phyloP scores from a whole-genome alignment of 495 filamentous ascomycete species.

The Penicillium macrosclerotiorum region DNA sequence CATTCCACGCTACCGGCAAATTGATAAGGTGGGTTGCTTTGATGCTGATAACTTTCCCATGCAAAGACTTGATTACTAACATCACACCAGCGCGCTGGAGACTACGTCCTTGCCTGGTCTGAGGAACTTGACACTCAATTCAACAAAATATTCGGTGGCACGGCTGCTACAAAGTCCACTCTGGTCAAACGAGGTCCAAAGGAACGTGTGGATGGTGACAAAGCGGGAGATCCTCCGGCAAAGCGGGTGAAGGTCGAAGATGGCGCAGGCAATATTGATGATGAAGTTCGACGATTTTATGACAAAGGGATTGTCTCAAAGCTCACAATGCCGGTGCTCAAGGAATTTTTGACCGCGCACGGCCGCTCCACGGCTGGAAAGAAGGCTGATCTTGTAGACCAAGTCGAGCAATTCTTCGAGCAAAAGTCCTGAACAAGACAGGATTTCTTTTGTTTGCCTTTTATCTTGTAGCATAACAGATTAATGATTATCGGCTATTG shows the following conservation, averaged over 20 bases:
- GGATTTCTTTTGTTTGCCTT: neutral
- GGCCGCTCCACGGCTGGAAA: constrained; percentile 62
- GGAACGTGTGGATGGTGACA: constrained; percentile 25
- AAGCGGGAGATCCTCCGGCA: constrained; percentile 27
- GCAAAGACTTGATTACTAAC: constrained; percentile 7
- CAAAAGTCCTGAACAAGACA: constrained; percentile 29
- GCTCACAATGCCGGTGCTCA: constrained; percentile 70
- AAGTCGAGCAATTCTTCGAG: constrained; percentile 76
- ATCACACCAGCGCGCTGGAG: constrained; percentile 59
- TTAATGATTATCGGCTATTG: constrained; percentile 18
- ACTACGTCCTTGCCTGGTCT: constrained; percentile 75
- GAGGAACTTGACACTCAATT: constrained; percentile 57
- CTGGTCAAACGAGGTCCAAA: constrained; percentile 49
- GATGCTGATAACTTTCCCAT: neutral
- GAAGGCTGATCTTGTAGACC: constrained; percentile 77
- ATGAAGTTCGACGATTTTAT: constrained; percentile 60
- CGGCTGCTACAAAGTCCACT: constrained; percentile 31
- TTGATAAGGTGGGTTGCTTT: constrained; percentile 61
- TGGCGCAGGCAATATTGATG: constrained; percentile 37
- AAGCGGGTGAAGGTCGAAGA: constrained; percentile 54
- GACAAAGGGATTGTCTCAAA: constrained; percentile 61
- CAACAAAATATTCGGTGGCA: constrained; percentile 38
- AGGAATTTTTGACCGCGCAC: constrained; percentile 62
- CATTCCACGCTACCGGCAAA: constrained; percentile 75
- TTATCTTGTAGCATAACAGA: neutral